Evolutionary conservation across 2,329 filamentous ascomycete genomes (phyloP), one percentile per base, ranked within the genome.

Genomic region (Pyrenophora tritici-repentis): DNA sequence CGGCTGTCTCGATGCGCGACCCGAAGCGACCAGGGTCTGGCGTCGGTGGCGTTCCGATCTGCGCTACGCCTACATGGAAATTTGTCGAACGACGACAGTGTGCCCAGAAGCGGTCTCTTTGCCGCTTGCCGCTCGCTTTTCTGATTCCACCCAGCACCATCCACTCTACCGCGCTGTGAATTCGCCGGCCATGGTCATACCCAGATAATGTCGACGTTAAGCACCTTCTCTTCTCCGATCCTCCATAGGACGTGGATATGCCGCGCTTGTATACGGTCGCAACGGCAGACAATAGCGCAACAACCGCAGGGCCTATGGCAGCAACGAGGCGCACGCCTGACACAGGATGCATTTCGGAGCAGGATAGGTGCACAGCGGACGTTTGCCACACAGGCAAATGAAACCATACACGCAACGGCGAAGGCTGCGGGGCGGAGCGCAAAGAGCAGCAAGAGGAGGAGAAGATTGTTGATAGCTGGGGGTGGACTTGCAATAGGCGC

Each of bases 401-500:
- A 26, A 26, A 26, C 47, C 16, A 41, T 26, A 24, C 44, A 41
- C 41, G 56, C 34, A 20, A 46, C 37, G 10, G 42, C 51, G 22
- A 56, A 42, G 12, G n/a, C 49, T 32, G 40, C 38, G 6, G 48
- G 48, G 24, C 34, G 44, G 29, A 39, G 34, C 35, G 46, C 41
- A n/a, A 54, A 54, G 39, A 65, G 56, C 40, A 63, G 42, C 39
- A 74, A 63, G 57, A 58, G 60, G 32, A 55, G 66, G 48, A 60
- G 65, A 43, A 53, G 63, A 42, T 40, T 72, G 34, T n/a, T 65
- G 14, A 41, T 72, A 24, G 55, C 64, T 17, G 63, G 66, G 6
- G 62, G 65, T 13, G 68, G 62, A 34, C 39, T 66, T 12, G 63
- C 47, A 10, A 42, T 81, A 13, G 74, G 74, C 26, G 74, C 75